phyloP scores from a whole-genome alignment of 1,284 basidiomycete genomes.

The Amylostereum chailletii region DNA sequence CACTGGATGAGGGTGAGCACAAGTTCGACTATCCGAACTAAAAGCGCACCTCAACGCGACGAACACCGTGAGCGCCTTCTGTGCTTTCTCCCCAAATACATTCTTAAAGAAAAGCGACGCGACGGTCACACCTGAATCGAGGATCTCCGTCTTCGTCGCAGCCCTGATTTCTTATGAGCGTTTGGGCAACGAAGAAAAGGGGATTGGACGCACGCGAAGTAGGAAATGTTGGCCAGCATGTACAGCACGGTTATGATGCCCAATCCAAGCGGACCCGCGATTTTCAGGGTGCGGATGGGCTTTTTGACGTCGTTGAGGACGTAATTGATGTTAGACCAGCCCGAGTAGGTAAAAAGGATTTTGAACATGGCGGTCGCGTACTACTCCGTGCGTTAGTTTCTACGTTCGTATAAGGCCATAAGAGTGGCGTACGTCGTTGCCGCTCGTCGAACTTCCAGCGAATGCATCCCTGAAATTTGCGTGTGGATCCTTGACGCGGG shows the following conservation, averaged over 20 bases:
- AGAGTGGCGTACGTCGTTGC: conserved; percentile 45
- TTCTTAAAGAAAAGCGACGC: conserved; percentile 68
- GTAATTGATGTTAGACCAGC: conserved; percentile 67
- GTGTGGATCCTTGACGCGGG: conserved; percentile 22
- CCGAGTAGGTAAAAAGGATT: conserved; percentile 30
- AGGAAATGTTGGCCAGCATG: conserved; percentile 56
- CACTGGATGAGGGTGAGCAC: conserved; percentile 54
- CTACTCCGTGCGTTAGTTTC: too few species aligned
- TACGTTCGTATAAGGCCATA: not conserved
- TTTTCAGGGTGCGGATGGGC: conserved; percentile 58
- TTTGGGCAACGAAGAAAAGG: too few species aligned
- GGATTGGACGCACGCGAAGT: conserved; percentile 50
- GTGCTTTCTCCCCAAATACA: conserved; percentile 49
- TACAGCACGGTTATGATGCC: conserved; percentile 45
- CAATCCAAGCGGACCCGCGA: conserved; percentile 58
- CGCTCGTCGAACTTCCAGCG: conserved; percentile 39
- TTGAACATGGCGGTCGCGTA: not conserved
- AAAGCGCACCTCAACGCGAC: conserved; percentile 32
- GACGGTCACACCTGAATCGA: conserved; percentile 49
- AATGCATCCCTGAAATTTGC: conserved; percentile 44
- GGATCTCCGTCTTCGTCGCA: conserved; percentile 45
- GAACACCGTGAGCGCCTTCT: conserved; percentile 52
- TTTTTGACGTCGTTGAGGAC: conserved; percentile 60
- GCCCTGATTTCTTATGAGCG: too few species aligned
- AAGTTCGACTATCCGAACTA: conserved; percentile 26